Percentiles rank a stretch among this genome's conserved stretches.
These are phyloP conservation scores for Ceratocystis cacaofunesta DNA, from an alignment of 2,329 filamentous ascomycete species.

Conservation along the genomic window DNA sequence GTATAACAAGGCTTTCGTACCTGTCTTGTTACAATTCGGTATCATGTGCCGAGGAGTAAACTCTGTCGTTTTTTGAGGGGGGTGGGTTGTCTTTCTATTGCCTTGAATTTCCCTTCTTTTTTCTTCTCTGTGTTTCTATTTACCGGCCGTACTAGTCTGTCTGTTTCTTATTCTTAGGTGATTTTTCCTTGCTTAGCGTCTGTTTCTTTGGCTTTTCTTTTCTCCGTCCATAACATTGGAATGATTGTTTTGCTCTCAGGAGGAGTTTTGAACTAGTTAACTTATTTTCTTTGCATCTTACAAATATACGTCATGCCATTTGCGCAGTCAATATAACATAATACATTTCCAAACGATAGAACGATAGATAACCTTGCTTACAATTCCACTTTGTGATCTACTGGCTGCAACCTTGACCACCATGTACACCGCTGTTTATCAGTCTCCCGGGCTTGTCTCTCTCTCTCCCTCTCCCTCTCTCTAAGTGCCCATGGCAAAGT, in stretches of 20 bases:
- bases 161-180: not conserved
- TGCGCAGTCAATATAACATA: not conserved
- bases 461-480: not conserved
- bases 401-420: not conserved
- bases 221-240: not conserved
- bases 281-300: not conserved
- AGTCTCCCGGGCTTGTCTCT: not conserved
- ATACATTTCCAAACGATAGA: not conserved
- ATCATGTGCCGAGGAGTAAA: too few relatives aligned
- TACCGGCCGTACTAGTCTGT: not conserved
- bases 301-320: not conserved
- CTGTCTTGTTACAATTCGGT: not conserved
- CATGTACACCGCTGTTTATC: not conserved
- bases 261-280: not conserved
- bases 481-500: not conserved
- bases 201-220: not conserved
- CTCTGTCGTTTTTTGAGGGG: not conserved
- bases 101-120: not conserved
- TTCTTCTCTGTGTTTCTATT: not conserved
- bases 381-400: not conserved
- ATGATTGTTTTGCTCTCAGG: not conserved
- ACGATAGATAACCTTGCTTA: not conserved
- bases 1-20: constrained; percentile 4
- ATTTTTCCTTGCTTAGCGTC: not conserved
- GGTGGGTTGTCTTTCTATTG: not conserved